phyloP scores from a whole-genome alignment of 345 rosid species.

The Syzygium grande region DNA sequence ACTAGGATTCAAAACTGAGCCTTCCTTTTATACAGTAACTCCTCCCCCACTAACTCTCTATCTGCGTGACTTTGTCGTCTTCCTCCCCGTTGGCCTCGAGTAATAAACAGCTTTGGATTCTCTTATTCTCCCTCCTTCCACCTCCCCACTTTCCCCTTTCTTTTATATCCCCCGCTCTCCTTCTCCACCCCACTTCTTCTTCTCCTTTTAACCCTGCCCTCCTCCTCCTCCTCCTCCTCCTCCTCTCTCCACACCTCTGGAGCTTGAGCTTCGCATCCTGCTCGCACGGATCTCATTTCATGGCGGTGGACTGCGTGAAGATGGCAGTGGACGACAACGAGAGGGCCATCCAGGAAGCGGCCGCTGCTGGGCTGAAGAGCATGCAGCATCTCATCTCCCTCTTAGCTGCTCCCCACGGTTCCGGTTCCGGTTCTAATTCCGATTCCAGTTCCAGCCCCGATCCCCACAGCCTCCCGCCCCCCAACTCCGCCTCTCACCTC shows the following conservation, averaged over 20 bases:
- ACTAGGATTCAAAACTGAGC: neutral
- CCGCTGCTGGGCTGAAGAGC: slow-evolving; percentile 35
- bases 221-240: neutral
- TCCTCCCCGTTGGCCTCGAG: neutral
- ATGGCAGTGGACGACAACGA: slow-evolving; percentile 18
- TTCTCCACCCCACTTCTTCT: neutral
- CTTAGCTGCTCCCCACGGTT: slow-evolving; percentile 9
- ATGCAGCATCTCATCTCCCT: slow-evolving; percentile 35
- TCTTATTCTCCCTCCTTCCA: neutral
- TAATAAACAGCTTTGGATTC: neutral
- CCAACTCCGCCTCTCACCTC: slow-evolving; percentile 14
- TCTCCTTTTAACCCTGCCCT: neutral
- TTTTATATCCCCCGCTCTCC: neutral
- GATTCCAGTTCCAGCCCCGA: neutral
- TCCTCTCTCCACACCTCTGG: neutral
- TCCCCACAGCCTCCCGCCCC: neutral
- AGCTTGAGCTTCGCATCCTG: neutral
- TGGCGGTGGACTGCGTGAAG: slow-evolving; percentile 26
- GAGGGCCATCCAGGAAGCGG: slow-evolving; percentile 34
- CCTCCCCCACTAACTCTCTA: neutral
- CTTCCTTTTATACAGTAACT: neutral
- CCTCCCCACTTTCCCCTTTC: neutral
- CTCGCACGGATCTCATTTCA: neutral
- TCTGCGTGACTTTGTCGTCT: neutral
- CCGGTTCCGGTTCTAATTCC: neutral